Conservation (phyloP, 306 rosid species). For the Cicer cuneatum region DNA sequence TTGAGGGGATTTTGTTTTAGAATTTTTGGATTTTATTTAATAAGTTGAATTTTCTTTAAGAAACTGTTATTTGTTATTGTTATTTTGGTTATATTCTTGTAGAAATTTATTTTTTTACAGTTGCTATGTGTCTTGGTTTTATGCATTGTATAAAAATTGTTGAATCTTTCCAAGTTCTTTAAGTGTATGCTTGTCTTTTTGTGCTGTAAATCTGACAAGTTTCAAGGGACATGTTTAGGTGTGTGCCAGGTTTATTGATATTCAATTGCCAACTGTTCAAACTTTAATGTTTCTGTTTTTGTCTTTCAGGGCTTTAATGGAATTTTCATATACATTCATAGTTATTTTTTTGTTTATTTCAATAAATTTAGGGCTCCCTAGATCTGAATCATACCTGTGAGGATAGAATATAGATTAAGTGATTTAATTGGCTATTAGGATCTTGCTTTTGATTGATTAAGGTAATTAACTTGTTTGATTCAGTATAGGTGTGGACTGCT, state of each 20-base stretch:
- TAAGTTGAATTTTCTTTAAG: slow-evolving; percentile 24
- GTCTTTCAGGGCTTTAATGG: slow-evolving; percentile 42
- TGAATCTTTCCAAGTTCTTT: slow-evolving; percentile 32
- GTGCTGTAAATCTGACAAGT: slow-evolving; percentile 54
- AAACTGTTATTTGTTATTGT: not conserved
- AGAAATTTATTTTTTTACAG: slow-evolving; percentile 6
- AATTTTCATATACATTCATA: slow-evolving; percentile 38
- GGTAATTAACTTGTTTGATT: slow-evolving; percentile 39
- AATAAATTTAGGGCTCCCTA: slow-evolving; percentile 33
- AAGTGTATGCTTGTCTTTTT: slow-evolving; percentile 46
- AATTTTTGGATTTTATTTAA: slow-evolving; percentile 36
- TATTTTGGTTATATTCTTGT: not conserved
- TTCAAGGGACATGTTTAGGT: slow-evolving; percentile 40
- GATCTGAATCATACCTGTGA: slow-evolving; percentile 57
- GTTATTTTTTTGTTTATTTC: slow-evolving; percentile 27
- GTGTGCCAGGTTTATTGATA: slow-evolving; percentile 51
- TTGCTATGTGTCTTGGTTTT: slow-evolving; percentile 26
- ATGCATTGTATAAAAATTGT: not conserved
- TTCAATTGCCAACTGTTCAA: slow-evolving; percentile 52
- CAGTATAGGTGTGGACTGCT: slow-evolving; percentile 41
- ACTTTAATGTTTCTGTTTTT: slow-evolving; percentile 47
- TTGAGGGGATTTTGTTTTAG: slow-evolving; percentile 40
- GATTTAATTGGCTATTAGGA: slow-evolving; percentile 40
- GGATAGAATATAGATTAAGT: slow-evolving; percentile 44
- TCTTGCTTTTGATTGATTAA: slow-evolving; percentile 40